phyloP scores from a whole-genome alignment of 1,284 basidiomycete genomes.

The Malassezia vespertilionis region DNA sequence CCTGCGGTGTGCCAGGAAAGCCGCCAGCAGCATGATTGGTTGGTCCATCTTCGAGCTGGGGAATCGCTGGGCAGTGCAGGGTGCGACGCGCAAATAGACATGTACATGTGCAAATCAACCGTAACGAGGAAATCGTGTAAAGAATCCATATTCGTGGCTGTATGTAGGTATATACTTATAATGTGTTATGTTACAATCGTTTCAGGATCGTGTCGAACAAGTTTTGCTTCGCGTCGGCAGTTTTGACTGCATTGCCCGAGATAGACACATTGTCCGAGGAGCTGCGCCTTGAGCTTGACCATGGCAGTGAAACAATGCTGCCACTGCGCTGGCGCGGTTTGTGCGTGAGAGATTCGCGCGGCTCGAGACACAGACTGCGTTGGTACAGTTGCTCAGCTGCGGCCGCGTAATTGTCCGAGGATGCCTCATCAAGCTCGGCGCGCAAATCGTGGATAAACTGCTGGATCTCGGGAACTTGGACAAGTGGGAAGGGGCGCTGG shows the following conservation, averaged over 20 bases:
- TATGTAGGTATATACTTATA: background rate
- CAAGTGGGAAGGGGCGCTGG: constrained; percentile 66
- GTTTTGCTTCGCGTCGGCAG: background rate
- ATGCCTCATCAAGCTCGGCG: constrained; percentile 20
- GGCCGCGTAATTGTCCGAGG: constrained; percentile 18
- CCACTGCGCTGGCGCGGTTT: background rate
- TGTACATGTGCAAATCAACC: too few species aligned
- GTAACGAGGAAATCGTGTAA: background rate
- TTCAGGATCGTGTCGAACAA: background rate
- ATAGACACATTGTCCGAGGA: background rate
- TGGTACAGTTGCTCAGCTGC: constrained; percentile 42
- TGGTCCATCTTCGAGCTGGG: constrained; percentile 43
- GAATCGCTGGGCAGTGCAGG: constrained; percentile 1
- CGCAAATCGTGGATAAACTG: constrained; percentile 54
- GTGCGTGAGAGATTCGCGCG: constrained; percentile 22
- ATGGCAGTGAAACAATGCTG: background rate
- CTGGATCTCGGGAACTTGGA: constrained; percentile 72
- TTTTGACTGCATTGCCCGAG: background rate
- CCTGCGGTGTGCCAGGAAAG: constrained; percentile 40
- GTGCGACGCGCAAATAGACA: too few species aligned
- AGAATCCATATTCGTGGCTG: background rate
- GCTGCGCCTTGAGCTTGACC: background rate
- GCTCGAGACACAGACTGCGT: constrained; percentile 41
- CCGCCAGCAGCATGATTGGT: constrained; percentile 39
- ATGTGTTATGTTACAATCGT: background rate